These are phyloP conservation scores for Coemansia sp. DNA, from an alignment of 192 early-diverging fungal species.

Conservation along the genomic window DNA sequence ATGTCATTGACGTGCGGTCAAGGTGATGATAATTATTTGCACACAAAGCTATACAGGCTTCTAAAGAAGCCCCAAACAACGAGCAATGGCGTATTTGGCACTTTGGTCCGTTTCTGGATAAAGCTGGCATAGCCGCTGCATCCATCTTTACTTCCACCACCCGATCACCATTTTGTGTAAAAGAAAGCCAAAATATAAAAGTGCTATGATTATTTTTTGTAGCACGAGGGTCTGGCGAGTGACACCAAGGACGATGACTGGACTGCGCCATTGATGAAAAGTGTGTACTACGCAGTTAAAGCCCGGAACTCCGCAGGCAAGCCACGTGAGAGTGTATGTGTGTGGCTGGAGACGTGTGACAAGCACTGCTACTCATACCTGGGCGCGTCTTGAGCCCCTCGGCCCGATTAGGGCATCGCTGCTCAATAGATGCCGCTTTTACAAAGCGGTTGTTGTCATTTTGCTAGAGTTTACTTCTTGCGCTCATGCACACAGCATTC, in stretches of 20 bases:
- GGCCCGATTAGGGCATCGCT: slow-evolving; percentile 5
- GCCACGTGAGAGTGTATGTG: slow-evolving; percentile 1
- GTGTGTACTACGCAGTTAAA: not conserved
- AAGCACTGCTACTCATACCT: not conserved
- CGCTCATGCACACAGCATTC: not conserved
- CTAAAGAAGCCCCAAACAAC: not conserved
- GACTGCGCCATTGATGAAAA: not conserved
- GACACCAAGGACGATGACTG: slow-evolving; percentile 4
- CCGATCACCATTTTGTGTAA: not conserved
- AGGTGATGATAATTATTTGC: not conserved
- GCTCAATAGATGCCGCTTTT: not conserved
- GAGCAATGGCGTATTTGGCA: not conserved
- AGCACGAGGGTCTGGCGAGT: not conserved
- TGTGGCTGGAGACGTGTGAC: slow-evolving; percentile 3
- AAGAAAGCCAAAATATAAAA: not conserved
- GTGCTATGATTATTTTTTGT: not conserved
- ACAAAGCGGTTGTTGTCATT: not conserved
- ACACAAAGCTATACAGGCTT: not conserved
- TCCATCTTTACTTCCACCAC: not conserved
- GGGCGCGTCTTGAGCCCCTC: not conserved
- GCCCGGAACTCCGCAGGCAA: not conserved
- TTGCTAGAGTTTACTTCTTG: not conserved
- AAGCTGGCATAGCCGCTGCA: not conserved
- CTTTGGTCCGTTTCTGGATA: not conserved
- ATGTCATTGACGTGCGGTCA: not conserved